Base-by-base conservation (phyloP, 257 asterid genomes). In the Gentiana dahurica region DNA sequence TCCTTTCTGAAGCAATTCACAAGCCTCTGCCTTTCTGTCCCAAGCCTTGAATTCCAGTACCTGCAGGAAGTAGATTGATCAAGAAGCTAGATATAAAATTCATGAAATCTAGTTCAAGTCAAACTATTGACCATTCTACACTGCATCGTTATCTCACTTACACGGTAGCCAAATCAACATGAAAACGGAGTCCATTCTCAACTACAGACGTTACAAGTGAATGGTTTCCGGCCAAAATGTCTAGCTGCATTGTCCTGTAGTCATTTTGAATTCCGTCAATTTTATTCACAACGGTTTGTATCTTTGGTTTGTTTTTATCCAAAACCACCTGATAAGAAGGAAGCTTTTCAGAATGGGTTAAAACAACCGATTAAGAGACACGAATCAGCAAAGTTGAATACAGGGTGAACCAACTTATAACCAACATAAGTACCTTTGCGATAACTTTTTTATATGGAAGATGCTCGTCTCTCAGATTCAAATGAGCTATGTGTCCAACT, bases 1-100 rank as follows among this genome's bases (percentile, higher is more conserved):
- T 80, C 73, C 47, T 48, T 68, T 15, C 88, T 70, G 75, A 91
- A 85, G 83, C 70, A 78, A 65, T 77, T 81, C 58, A 85, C 71
- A 79, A 91, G 96, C 77, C 96, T 89, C 77, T 87, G 98, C 60
- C 98, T 85, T 77, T 91, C 96, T 34, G 86, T 87, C 63, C 86
- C 83, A 57, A 85, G 83, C 83, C 88, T 87, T 55, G 98, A 91
- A 70, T 79, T 91, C 98, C 97, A 91, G 65, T 87, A 91, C 62
- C 98, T 91, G 69, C 75, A 70, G 51, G 66, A 55, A 66, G 51
- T 35, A 53, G 66, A 5, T 41, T 41, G 6, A 5, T 41, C 46
- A 5, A 5, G 9, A 41, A 41, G 9, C 46, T 10, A 41, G 46
- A 41, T 41, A 5, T 41, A 6, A 58, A 54, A 33, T 24, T 56